Percentiles rank a stretch among this genome's conserved stretches.
phyloP scores from a whole-genome alignment of 2,329 filamentous ascomycete genomes.

The Albifimbria verrucaria region DNA sequence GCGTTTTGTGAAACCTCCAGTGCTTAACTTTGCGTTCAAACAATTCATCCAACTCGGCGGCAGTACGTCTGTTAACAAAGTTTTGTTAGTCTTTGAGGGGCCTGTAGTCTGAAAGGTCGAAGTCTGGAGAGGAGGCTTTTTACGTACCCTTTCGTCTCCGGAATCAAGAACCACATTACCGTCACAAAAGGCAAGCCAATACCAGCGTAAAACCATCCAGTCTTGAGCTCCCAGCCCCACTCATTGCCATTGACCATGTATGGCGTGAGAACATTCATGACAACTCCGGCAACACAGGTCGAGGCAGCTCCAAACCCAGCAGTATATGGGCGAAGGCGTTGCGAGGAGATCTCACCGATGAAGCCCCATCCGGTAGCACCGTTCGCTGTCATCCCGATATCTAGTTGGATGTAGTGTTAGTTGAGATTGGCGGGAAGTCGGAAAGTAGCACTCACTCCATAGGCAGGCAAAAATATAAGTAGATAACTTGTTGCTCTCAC shows the following conservation, averaged over 20 bases:
- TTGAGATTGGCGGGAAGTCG: neutral
- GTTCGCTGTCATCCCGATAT: slow-evolving; percentile 20
- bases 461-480: slow-evolving; percentile 19
- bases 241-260: slow-evolving; percentile 1
- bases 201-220: slow-evolving; percentile 1
- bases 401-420: slow-evolving; percentile 1
- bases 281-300: slow-evolving; percentile 13
- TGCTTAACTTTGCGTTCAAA: slow-evolving; percentile 22
- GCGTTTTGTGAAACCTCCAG: slow-evolving; percentile 16
- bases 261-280: slow-evolving; percentile 3
- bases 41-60: slow-evolving; percentile 22
- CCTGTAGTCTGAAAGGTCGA: too few relatives aligned
- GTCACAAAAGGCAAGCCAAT: slow-evolving; percentile 5
- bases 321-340: slow-evolving; percentile 20
- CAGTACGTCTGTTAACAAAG: slow-evolving; percentile 9
- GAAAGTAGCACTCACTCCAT: slow-evolving; percentile 15
- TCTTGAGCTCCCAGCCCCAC: slow-evolving; percentile 1
- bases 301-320: slow-evolving; percentile 15
- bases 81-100: too few relatives aligned
- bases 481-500: slow-evolving; percentile 10
- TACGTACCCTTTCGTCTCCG: slow-evolving; percentile 12
- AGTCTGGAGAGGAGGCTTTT: neutral
- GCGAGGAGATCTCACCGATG: slow-evolving; percentile 26
- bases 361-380: slow-evolving; percentile 24
- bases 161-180: slow-evolving; percentile 14